Evolutionary conservation across 352 stramenopile species (phyloP).

Genomic region (Hyaloperonospora arabidopsidis): DNA sequence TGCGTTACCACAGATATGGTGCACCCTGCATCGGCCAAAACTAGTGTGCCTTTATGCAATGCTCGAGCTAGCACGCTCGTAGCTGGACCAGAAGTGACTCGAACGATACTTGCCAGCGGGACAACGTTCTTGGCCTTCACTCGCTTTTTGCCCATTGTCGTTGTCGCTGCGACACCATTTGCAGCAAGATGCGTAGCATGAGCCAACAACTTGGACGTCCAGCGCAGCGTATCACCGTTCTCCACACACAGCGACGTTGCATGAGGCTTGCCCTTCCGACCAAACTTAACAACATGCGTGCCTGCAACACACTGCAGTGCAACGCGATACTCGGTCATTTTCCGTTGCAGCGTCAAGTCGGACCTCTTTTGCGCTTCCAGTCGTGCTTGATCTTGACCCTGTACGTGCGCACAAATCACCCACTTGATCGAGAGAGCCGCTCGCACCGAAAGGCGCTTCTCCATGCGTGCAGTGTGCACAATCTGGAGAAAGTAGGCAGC

Average conservation of each 20-base stretch:
- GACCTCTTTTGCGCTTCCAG: conserved; percentile 34
- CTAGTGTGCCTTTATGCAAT: conserved; percentile 59
- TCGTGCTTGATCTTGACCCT: conserved; percentile 36
- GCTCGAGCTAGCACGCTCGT: conserved; percentile 62
- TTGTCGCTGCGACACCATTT: conserved; percentile 25
- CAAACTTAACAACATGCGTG: conserved; percentile 68
- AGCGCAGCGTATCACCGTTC: conserved; percentile 70
- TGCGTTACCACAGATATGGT: conserved; percentile 69
- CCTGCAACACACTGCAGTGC: conserved; percentile 72
- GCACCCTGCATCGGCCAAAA: conserved; percentile 50
- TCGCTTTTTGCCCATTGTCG: conserved; percentile 40
- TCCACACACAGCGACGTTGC: conserved; percentile 64
- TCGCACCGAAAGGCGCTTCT: conserved; percentile 22
- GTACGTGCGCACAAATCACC: conserved; percentile 51
- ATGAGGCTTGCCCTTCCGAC: conserved; percentile 73
- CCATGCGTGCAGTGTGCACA: conserved; percentile 29
- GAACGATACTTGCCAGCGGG: conserved; percentile 45
- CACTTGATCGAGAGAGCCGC: conserved; percentile 53
- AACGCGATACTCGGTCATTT: conserved; percentile 81
- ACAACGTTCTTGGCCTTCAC: conserved; percentile 55
- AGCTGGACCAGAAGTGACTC: conserved; percentile 42
- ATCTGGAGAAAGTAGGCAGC: conserved; percentile 67
- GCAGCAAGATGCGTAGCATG: conserved; percentile 29
- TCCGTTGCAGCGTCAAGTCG: conserved; percentile 53
- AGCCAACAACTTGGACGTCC: conserved; percentile 66